phyloP scores from a whole-genome alignment of 768 basidiomycete species.

The Boletus barrowsii region DNA sequence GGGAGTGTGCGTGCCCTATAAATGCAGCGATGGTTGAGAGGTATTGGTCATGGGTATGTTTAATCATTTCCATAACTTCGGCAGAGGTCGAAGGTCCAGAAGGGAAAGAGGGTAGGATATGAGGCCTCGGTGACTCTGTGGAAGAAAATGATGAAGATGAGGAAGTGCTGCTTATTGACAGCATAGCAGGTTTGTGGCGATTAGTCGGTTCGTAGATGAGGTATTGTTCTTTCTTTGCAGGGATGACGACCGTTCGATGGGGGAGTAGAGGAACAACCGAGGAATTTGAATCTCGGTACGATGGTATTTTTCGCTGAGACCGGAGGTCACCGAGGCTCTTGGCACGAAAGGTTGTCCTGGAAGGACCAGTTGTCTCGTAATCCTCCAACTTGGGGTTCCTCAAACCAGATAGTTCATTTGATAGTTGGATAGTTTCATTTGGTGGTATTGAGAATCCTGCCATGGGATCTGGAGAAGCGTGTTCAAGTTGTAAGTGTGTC shows the following conservation, averaged over 20 bases:
- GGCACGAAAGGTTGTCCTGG: constrained; percentile 39
- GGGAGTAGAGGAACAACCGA: constrained; percentile 35
- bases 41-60: constrained; percentile 84
- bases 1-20: constrained; percentile 94
- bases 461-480: constrained; percentile 15
- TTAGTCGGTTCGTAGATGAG: constrained; percentile 35
- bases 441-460: constrained; percentile 11
- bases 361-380: constrained; percentile 17
- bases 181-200: constrained; percentile 42
- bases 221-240: constrained; percentile 40
- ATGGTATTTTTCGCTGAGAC: constrained; percentile 26
- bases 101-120: constrained; percentile 57
- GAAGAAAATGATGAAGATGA: constrained; percentile 72
- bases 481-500: constrained; percentile 15
- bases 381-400: constrained; percentile 28
- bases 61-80: constrained; percentile 73
- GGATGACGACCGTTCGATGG: constrained; percentile 25
- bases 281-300: constrained; percentile 38
- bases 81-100: constrained; percentile 65
- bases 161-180: constrained; percentile 68
- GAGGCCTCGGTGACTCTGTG: constrained; percentile 46
- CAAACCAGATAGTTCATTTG: constrained; percentile 28
- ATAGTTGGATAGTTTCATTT: constrained; percentile 1
- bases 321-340: constrained; percentile 56
- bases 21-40: constrained; percentile 95